Evolutionary conservation across 1,139 yeast species (phyloP).

Genomic region (Yamadazyma friedrichii): DNA sequence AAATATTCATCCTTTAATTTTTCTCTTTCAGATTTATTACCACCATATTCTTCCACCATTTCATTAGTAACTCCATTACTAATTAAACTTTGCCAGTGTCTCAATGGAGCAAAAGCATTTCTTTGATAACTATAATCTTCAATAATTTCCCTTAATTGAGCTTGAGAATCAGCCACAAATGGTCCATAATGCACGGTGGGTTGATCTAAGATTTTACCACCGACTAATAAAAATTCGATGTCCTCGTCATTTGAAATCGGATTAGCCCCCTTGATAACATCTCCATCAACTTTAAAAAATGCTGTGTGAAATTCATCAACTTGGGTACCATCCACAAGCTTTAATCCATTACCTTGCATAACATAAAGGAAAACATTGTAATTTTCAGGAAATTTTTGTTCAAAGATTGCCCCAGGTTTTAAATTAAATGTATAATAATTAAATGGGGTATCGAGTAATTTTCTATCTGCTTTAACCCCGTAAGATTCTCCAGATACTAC

Average conservation of each 20-base stretch:
- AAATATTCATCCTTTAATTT: slow-evolving; percentile 27
- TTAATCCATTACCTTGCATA: slow-evolving; percentile 57
- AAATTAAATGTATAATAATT: slow-evolving; percentile 69
- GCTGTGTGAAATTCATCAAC: slow-evolving; percentile 52
- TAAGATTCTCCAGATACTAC: slow-evolving; percentile 78
- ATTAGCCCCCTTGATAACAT: slow-evolving; percentile 49
- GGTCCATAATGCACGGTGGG: slow-evolving; percentile 88
- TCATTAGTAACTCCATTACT: slow-evolving; percentile 56
- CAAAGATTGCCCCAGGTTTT: slow-evolving; percentile 66
- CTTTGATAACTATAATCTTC: slow-evolving; percentile 63
- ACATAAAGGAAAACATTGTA: slow-evolving; percentile 77
- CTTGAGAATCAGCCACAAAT: slow-evolving; percentile 69
- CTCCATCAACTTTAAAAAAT: slow-evolving; percentile 70
- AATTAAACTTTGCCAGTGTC: slow-evolving; percentile 67
- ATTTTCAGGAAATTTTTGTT: slow-evolving; percentile 58
- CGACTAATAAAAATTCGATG: slow-evolving; percentile 65
- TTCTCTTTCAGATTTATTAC: slow-evolving; percentile 34
- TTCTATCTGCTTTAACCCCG: slow-evolving; percentile 71
- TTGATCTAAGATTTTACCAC: slow-evolving; percentile 78
- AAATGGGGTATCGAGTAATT: slow-evolving; percentile 83
- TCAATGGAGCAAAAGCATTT: slow-evolving; percentile 75
- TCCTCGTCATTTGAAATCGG: slow-evolving; percentile 31
- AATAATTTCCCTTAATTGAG: slow-evolving; percentile 65
- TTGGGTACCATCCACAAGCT: slow-evolving; percentile 39
- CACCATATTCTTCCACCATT: slow-evolving; percentile 41